Conservation (phyloP, 176 grass and related monocot genomes). For the Thalia dealbata region DNA sequence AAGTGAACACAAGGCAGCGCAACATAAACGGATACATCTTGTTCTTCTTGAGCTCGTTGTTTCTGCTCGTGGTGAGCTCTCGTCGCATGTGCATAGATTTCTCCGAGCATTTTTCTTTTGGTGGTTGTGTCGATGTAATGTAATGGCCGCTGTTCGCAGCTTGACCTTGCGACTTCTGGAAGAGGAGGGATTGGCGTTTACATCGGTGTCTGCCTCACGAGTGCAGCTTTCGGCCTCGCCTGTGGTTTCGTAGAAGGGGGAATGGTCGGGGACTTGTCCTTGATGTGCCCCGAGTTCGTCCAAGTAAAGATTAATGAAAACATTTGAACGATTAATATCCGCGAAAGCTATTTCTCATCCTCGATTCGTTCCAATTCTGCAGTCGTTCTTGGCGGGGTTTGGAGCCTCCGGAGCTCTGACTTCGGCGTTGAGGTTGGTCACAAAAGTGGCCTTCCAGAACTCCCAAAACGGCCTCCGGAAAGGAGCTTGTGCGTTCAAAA, state of each 20-base stretch:
- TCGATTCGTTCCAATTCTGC: constrained; percentile 3
- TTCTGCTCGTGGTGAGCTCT: constrained; percentile 32
- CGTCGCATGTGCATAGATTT: neutral
- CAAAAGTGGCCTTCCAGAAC: constrained; percentile 50
- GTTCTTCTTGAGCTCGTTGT: constrained; percentile 52
- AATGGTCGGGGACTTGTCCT: constrained; percentile 80
- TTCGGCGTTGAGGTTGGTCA: constrained; percentile 42
- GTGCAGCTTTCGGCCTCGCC: constrained; percentile 58
- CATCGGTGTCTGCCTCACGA: constrained; percentile 65
- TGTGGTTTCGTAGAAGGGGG: constrained; percentile 67
- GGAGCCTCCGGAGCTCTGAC: constrained; percentile 47
- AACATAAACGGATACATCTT: constrained; percentile 47
- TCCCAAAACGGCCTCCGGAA: constrained; percentile 51
- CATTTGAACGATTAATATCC: neutral
- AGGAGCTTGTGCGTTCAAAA: constrained; percentile 40
- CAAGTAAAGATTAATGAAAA: constrained; percentile 34
- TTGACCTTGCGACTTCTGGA: constrained; percentile 76
- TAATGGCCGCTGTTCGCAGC: constrained; percentile 26
- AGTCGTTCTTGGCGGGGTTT: constrained; percentile 52
- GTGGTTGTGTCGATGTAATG: neutral
- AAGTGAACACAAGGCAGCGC: constrained; percentile 42
- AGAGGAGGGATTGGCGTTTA: constrained; percentile 57
- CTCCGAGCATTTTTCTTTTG: neutral
- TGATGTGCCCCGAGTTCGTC: constrained; percentile 93
- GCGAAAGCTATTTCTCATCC: neutral